phyloP scores from a whole-genome alignment of 1,139 yeast genomes.

The Geotrichum armillariae region DNA sequence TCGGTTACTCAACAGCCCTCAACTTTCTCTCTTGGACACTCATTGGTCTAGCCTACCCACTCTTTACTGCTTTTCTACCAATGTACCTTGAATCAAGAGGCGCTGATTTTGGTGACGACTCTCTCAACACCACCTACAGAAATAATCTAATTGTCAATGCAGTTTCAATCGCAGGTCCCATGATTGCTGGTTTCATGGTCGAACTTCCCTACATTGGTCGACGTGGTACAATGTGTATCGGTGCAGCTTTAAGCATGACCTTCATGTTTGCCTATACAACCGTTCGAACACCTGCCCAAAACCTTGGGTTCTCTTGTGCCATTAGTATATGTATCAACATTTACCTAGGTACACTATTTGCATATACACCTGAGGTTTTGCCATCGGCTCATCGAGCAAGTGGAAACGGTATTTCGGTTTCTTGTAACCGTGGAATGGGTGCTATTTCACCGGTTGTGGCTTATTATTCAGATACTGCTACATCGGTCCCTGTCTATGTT shows the following conservation, averaged over 20 bases:
- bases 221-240: constrained; percentile 55
- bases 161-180: constrained; percentile 57
- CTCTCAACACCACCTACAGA: constrained; percentile 48
- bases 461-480: constrained; percentile 45
- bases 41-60: constrained; percentile 54
- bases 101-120: constrained; percentile 43
- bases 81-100: constrained; percentile 50
- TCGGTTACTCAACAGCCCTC: constrained; percentile 45
- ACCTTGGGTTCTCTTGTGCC: constrained; percentile 54
- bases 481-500: constrained; percentile 57
- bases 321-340: constrained; percentile 53
- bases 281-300: constrained; percentile 50
- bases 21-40: constrained; percentile 50
- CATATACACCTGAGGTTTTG: constrained; percentile 48
- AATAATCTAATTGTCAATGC: constrained; percentile 53
- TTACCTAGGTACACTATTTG: constrained; percentile 48
- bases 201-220: constrained; percentile 52
- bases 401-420: constrained; percentile 54
- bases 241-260: constrained; percentile 54
- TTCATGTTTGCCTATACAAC: constrained; percentile 59
- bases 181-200: constrained; percentile 48
- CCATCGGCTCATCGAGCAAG: constrained; percentile 58
- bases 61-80: constrained; percentile 53
- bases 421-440: constrained; percentile 49
- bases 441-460: constrained; percentile 54